Evolutionary conservation across 257 asterid genomes (phyloP).

Genomic region (Lantana camara): DNA sequence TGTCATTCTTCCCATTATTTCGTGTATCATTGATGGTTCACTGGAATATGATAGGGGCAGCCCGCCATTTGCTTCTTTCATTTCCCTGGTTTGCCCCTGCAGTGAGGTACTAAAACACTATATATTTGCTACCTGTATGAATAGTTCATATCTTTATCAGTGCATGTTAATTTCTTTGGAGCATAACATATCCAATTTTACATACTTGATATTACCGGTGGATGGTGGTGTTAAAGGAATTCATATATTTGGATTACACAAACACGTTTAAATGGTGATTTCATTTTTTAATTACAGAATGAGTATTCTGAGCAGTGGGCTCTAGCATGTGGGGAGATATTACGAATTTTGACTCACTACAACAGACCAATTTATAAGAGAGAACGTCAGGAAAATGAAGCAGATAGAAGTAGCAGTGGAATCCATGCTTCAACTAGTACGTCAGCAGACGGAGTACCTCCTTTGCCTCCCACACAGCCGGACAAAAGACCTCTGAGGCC

Average conservation of each 20-base stretch:
- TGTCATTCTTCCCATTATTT: slow-evolving; percentile 80
- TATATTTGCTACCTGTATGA: not conserved
- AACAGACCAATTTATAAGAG: slow-evolving; percentile 75
- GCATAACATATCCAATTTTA: not conserved
- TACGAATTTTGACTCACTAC: slow-evolving; percentile 81
- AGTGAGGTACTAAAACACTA: slow-evolving; percentile 53
- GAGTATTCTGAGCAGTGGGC: slow-evolving; percentile 90
- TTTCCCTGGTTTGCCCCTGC: slow-evolving; percentile 70
- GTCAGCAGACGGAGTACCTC: slow-evolving; percentile 41
- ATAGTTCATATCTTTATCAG: not conserved
- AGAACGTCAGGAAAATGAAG: slow-evolving; percentile 50
- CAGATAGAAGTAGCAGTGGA: slow-evolving; percentile 58
- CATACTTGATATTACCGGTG: not conserved
- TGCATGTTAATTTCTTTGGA: not conserved
- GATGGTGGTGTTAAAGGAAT: not conserved
- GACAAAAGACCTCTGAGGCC: slow-evolving; percentile 77
- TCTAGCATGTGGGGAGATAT: slow-evolving; percentile 85
- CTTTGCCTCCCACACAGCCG: slow-evolving; percentile 40
- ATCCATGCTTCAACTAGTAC: slow-evolving; percentile 62
- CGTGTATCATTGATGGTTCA: slow-evolving; percentile 73
- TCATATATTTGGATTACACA: not conserved
- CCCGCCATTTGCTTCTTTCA: slow-evolving; percentile 84
- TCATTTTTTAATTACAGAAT: slow-evolving; percentile 45
- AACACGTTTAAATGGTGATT: not conserved
- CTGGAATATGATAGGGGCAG: slow-evolving; percentile 59